phyloP scores from a whole-genome alignment of 768 basidiomycete species.

The Tephrocybe rancida region DNA sequence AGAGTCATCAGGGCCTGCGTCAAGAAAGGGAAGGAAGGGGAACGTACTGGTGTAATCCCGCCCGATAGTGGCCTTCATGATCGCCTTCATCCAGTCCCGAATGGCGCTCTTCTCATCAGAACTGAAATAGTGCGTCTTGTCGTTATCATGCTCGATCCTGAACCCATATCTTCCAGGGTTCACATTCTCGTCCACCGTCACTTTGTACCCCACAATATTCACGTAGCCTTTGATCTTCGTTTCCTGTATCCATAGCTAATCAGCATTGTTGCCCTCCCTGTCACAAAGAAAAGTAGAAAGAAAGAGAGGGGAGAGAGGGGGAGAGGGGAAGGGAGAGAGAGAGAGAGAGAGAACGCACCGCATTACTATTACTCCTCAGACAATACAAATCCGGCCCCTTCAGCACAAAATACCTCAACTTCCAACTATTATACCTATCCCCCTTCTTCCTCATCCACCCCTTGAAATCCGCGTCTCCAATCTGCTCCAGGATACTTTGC shows the following conservation, averaged over 20 bases:
- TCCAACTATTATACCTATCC: slow-evolving; percentile 93
- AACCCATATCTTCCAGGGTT: slow-evolving; percentile 95
- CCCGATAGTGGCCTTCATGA: slow-evolving; percentile 98
- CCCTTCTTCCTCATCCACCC: slow-evolving; percentile 98
- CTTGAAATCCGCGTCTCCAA: slow-evolving; percentile 85
- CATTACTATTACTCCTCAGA: slow-evolving; percentile 71
- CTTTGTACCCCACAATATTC: slow-evolving; percentile 88
- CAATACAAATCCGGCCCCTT: slow-evolving; percentile 93
- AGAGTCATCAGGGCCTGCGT: not conserved
- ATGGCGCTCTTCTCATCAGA: slow-evolving; percentile 83
- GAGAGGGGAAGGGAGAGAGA: not conserved
- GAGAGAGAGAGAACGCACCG: slow-evolving; percentile 38
- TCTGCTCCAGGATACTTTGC: slow-evolving; percentile 82
- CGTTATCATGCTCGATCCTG: slow-evolving; percentile 86
- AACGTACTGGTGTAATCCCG: slow-evolving; percentile 87
- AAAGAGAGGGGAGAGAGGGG: not conserved
- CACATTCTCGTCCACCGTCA: slow-evolving; percentile 89
- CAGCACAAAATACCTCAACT: slow-evolving; percentile 86
- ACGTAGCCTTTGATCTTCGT: slow-evolving; percentile 96
- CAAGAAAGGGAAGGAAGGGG: not conserved
- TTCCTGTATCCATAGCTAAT: slow-evolving; percentile 53
- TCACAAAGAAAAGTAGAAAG: too few relatives aligned
- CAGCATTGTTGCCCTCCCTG: not conserved
- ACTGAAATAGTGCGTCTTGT: slow-evolving; percentile 90
- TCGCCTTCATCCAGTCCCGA: slow-evolving; percentile 99